phyloP scores from a whole-genome alignment of 2,329 filamentous ascomycete species.

The Botryotinia convoluta region DNA sequence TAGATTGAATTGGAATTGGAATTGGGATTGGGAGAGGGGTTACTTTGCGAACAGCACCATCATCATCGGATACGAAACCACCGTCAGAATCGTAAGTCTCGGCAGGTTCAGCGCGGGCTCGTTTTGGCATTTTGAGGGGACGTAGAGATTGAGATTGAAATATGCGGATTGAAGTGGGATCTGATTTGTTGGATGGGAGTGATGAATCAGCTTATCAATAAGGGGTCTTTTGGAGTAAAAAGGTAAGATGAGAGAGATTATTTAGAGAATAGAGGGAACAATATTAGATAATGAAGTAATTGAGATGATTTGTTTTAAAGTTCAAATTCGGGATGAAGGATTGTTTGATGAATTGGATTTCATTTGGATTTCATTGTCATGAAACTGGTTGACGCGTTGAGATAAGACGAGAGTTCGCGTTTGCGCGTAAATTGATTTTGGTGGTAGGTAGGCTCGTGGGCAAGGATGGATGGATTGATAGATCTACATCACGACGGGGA shows the following conservation, averaged over 20 bases:
- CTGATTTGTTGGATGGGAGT: not conserved
- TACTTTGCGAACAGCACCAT: constrained; percentile 37
- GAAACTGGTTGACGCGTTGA: constrained; percentile 2
- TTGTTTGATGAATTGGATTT: not conserved
- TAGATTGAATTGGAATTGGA: not conserved
- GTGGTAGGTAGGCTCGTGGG: not conserved
- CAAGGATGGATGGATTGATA: not conserved
- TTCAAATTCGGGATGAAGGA: not conserved
- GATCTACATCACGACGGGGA: not conserved
- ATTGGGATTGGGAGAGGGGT: not conserved
- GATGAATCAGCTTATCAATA: not conserved
- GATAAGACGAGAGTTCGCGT: not conserved
- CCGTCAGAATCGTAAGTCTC: constrained; percentile 40
- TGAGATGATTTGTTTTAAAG: not conserved
- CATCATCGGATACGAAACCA: constrained; percentile 38
- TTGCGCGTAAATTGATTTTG: constrained; percentile 16
- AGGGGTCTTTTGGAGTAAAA: not conserved
- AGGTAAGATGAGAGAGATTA: not conserved
- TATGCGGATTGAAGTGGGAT: not conserved
- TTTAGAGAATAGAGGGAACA: not conserved
- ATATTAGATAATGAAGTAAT: not conserved
- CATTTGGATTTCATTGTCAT: not conserved
- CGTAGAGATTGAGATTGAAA: not conserved
- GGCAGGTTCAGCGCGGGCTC: constrained; percentile 27
- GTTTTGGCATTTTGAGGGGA: constrained; percentile 31